Evolutionary conservation across 2,329 filamentous ascomycete species (phyloP).

Genomic region (Tolypocladium inflatum): DNA sequence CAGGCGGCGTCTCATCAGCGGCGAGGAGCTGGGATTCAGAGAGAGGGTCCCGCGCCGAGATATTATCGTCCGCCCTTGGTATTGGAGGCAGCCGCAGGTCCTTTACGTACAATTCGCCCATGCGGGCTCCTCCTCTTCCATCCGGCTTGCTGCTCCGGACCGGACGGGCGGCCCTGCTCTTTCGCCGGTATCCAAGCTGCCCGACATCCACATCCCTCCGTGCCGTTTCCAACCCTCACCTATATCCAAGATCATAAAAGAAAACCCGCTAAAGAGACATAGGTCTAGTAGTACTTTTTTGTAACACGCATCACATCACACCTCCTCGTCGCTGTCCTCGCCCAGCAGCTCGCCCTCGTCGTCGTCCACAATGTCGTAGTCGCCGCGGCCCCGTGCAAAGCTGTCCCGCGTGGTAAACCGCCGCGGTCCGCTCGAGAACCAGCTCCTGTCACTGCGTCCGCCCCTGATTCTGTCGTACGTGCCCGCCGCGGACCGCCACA

Average conservation of each 20-base stretch:
- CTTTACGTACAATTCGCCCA: not conserved
- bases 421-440: slow-evolving; percentile 47
- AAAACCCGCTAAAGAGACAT: not conserved
- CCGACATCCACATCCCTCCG: too few species aligned
- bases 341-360: slow-evolving; percentile 92
- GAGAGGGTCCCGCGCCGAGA: not conserved
- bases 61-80: not conserved
- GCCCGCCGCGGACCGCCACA: slow-evolving; percentile 58
- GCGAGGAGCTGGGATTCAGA: not conserved
- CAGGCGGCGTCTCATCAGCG: not conserved
- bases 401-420: slow-evolving; percentile 82
- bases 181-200: not conserved
- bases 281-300: not conserved
- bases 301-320: slow-evolving; percentile 20
- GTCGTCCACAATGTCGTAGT: slow-evolving; percentile 81
- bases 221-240: not conserved
- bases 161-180: not conserved
- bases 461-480: slow-evolving; percentile 39
- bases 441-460: slow-evolving; percentile 38
- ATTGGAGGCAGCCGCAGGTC: not conserved
- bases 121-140: not conserved
- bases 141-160: not conserved
- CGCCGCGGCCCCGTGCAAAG: slow-evolving; percentile 77
- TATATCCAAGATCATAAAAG: slow-evolving; percentile 1
- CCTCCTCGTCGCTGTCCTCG: slow-evolving; percentile 88